Evolutionary conservation across 352 stramenopile species (phyloP).

Genomic region (Plasmopara halstedii): DNA sequence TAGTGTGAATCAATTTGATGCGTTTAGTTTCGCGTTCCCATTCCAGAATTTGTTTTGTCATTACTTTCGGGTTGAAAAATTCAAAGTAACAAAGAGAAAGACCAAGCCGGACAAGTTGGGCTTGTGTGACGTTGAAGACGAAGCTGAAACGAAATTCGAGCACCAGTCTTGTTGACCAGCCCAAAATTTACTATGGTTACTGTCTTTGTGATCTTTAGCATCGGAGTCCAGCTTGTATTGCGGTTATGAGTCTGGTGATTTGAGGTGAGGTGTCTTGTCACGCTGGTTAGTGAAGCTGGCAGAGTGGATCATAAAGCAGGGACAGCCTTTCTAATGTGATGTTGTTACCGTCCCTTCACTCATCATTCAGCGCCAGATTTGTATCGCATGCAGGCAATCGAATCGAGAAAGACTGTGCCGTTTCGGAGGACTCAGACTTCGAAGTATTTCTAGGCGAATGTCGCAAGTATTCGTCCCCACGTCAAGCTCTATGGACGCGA

Average conservation of each 20-base stretch:
- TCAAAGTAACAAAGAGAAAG: constrained; percentile 23
- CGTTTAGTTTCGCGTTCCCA: constrained; percentile 16
- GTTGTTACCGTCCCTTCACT: constrained; percentile 3
- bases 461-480: constrained; percentile 8
- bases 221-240: neutral
- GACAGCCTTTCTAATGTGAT: constrained; percentile 11
- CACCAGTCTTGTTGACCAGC: neutral
- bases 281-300: constrained; percentile 3
- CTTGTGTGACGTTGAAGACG: constrained; percentile 20
- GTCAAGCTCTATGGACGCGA: neutral
- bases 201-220: neutral
- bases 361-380: neutral
- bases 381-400: neutral
- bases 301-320: constrained; percentile 4
- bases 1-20: constrained; percentile 21
- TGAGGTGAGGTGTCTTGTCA: constrained; percentile 11
- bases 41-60: constrained; percentile 22
- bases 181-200: neutral
- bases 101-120: constrained; percentile 14
- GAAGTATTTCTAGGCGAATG: constrained; percentile 8
- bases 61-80: constrained; percentile 8
- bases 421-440: neutral
- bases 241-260: constrained; percentile 3
- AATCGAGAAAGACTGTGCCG: constrained; percentile 3
- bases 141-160: constrained; percentile 23